Evolutionary conservation across 768 basidiomycete genomes (phyloP).

Genomic region (Boletus edulis): DNA sequence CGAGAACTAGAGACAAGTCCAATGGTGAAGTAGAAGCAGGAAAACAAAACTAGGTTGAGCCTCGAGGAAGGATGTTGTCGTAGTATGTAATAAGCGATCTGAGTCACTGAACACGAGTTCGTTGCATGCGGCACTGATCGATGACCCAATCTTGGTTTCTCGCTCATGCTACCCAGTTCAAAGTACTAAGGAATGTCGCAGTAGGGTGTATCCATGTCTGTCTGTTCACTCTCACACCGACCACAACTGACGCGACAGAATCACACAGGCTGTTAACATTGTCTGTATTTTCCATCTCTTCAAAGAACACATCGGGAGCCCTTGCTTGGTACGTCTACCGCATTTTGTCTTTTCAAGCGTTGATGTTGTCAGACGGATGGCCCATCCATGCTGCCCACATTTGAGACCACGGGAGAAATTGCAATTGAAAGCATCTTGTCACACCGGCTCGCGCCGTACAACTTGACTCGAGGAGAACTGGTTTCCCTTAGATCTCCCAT

Average conservation of each 20-base stretch:
- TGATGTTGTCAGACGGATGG: constrained; percentile 52
- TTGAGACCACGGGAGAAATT: constrained; percentile 55
- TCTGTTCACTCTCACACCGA: neutral
- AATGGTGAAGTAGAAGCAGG: neutral
- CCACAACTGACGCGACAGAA: constrained; percentile 1
- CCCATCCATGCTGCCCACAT: constrained; percentile 81
- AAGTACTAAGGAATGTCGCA: constrained; percentile 19
- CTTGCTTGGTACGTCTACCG: constrained; percentile 44
- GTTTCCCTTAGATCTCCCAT: constrained; percentile 70
- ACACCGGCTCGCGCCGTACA: constrained; percentile 45
- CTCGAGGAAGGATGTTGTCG: too few relatives aligned
- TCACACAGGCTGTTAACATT: constrained; percentile 52
- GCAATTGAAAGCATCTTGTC: constrained; percentile 64
- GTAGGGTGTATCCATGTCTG: constrained; percentile 30
- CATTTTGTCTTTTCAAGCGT: neutral
- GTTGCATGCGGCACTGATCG: neutral
- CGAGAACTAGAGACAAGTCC: neutral
- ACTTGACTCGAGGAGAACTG: constrained; percentile 72
- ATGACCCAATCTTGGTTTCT: constrained; percentile 19
- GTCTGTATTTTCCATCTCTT: constrained; percentile 62
- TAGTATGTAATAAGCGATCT: too few relatives aligned
- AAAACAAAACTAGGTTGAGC: neutral
- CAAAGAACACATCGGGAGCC: constrained; percentile 55
- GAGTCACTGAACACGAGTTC: too few relatives aligned
- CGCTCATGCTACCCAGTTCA: constrained; percentile 6